Percentiles rank a stretch among this genome's conserved stretches.
Conservation (phyloP, 1,139 yeast species). For the Kluyveromyces marxianus region DNA sequence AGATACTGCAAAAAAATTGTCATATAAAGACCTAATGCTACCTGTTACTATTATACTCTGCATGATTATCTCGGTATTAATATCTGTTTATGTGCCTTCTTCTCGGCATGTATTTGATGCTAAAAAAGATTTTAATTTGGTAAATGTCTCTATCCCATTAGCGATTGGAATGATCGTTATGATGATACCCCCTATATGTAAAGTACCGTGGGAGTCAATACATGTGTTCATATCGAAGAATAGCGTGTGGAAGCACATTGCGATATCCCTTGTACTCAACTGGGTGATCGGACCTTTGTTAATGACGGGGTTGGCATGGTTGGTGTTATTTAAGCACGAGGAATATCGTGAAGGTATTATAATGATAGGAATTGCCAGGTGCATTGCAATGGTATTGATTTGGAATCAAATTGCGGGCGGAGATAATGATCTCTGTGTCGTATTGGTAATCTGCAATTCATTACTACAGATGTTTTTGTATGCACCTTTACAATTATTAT, state of each 20-base stretch:
- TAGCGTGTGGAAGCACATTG: conserved; percentile 32
- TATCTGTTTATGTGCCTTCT: conserved; percentile 11
- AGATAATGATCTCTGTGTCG: conserved; percentile 44
- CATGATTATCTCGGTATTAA: conserved; percentile 7
- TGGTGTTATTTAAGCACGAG: conserved; percentile 40
- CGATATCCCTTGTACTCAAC: conserved; percentile 40
- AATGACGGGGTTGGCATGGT: conserved; percentile 55
- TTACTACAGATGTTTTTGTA: conserved; percentile 46
- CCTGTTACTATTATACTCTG: conserved; percentile 10
- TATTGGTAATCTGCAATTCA: conserved; percentile 46
- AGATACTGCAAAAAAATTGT: too few species aligned
- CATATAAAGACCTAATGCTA: conserved; percentile 4
- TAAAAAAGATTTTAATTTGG: conserved; percentile 5
- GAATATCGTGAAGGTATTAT: conserved; percentile 50
- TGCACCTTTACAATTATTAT: conserved; percentile 48
- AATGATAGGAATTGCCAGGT: conserved; percentile 53
- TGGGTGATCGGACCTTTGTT: conserved; percentile 53
- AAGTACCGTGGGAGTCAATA: conserved; percentile 43
- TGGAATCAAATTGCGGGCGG: conserved; percentile 56
- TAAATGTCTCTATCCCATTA: conserved; percentile 34
- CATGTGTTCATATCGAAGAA: conserved; percentile 23
- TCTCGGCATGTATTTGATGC: conserved; percentile 10
- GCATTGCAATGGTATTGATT: conserved; percentile 59
- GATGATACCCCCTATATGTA: conserved; percentile 55
- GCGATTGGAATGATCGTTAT: conserved; percentile 48